Percentiles rank a stretch among this genome's conserved stretches.
phyloP scores from a whole-genome alignment of 805 yeast genomes.

The Monosporozyma solicola region DNA sequence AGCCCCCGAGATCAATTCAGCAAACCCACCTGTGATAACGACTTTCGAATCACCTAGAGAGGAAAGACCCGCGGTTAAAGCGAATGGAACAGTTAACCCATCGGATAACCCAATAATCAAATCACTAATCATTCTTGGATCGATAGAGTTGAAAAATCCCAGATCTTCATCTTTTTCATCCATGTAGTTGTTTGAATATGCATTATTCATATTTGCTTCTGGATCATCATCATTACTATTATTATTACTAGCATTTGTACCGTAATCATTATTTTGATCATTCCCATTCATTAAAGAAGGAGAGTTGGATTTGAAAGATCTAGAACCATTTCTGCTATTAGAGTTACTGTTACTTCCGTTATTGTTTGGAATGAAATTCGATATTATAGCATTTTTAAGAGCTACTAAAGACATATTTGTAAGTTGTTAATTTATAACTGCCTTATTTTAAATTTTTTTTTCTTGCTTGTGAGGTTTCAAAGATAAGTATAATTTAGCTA shows the following conservation, averaged over 20 bases:
- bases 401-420: conserved; percentile 26
- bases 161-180: conserved; percentile 1
- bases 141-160: conserved; percentile 32
- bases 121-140: conserved; percentile 92
- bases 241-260: conserved; percentile 9
- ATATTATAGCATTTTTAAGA: conserved; percentile 22
- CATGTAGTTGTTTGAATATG: background rate
- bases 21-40: conserved; percentile 96
- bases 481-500: too few relatives aligned
- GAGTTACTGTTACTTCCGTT: background rate
- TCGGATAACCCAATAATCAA: conserved; percentile 89
- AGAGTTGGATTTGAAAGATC: conserved; percentile 1
- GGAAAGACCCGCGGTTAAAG: conserved; percentile 91
- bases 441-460: too few relatives aligned
- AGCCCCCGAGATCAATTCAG: conserved; percentile 94
- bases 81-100: conserved; percentile 97
- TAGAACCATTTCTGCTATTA: background rate
- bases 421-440: too few relatives aligned
- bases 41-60: conserved; percentile 81
- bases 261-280: conserved; percentile 6
- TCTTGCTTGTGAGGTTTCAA: too few relatives aligned
- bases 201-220: conserved; percentile 7
- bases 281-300: conserved; percentile 1
- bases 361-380: conserved; percentile 6
- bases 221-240: conserved; percentile 6